Evolutionary conservation across 805 yeast species (phyloP).

Genomic region (Saccharomycodes ludwigii): DNA sequence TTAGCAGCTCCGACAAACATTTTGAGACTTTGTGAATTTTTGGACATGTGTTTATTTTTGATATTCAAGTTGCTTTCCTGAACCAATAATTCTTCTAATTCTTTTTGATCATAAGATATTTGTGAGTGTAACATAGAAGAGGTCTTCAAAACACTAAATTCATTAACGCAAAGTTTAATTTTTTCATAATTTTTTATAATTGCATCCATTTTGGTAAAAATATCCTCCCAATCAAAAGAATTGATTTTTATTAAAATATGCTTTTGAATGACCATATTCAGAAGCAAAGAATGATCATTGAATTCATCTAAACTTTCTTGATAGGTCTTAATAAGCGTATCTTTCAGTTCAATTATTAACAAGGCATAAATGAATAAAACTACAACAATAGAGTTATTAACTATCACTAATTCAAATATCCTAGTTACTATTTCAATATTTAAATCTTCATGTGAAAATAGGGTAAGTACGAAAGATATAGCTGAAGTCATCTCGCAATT

Average conservation of each 20-base stretch:
- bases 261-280: slow-evolving; percentile 31
- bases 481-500: slow-evolving; percentile 53
- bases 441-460: slow-evolving; percentile 59
- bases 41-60: slow-evolving; percentile 7
- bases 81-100: slow-evolving; percentile 8
- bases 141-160: slow-evolving; percentile 19
- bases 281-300: slow-evolving; percentile 23
- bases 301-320: slow-evolving; percentile 13
- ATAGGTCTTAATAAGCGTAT: slow-evolving; percentile 26
- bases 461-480: slow-evolving; percentile 63
- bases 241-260: slow-evolving; percentile 20
- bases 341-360: slow-evolving; percentile 34
- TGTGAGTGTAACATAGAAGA: slow-evolving; percentile 9
- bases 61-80: slow-evolving; percentile 13
- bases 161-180: slow-evolving; percentile 11
- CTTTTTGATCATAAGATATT: slow-evolving; percentile 3
- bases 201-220: slow-evolving; percentile 10
- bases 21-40: no score
- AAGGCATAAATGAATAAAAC: slow-evolving; percentile 53
- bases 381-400: slow-evolving; percentile 40
- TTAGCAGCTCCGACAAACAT: no score
- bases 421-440: slow-evolving; percentile 16
- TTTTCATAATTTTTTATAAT: slow-evolving; percentile 3
- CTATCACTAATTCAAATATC: slow-evolving; percentile 61
- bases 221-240: slow-evolving; percentile 14